These are phyloP conservation scores for Plasmopara viticola DNA, from an alignment of 352 stramenopile species.

Conservation along the genomic window DNA sequence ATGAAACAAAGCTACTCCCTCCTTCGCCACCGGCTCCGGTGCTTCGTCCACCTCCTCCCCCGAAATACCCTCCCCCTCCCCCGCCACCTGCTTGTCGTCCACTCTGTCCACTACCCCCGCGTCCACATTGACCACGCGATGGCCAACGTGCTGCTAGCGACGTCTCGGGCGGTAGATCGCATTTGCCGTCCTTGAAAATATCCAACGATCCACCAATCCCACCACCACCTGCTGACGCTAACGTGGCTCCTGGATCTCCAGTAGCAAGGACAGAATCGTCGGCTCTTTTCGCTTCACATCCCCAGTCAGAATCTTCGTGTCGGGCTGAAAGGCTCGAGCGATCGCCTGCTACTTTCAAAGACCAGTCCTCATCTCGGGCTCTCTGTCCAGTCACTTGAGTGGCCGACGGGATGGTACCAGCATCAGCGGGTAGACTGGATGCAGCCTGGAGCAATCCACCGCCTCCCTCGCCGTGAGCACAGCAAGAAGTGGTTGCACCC, in stretches of 20 bases:
- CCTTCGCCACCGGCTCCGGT: constrained; percentile 57
- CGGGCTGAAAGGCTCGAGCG: constrained; percentile 31
- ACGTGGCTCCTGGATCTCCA: constrained; percentile 32
- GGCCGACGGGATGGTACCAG: constrained; percentile 35
- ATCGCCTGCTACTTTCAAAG: constrained; percentile 42
- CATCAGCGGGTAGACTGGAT: constrained; percentile 32
- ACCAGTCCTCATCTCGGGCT: constrained; percentile 53
- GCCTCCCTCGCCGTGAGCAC: constrained; percentile 59
- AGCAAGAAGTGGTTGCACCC: constrained; percentile 71
- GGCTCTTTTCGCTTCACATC: constrained; percentile 32
- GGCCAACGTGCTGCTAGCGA: constrained; percentile 29
- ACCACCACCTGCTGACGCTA: constrained; percentile 19
- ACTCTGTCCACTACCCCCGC: constrained; percentile 61
- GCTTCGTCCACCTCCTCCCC: constrained; percentile 61
- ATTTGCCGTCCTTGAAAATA: constrained; percentile 37
- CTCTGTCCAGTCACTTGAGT: constrained; percentile 18
- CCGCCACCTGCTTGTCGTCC: constrained; percentile 74
- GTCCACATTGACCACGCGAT: constrained; percentile 28
- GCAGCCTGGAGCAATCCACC: constrained; percentile 40
- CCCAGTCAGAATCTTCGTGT: constrained; percentile 50
- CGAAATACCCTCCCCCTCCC: constrained; percentile 67
- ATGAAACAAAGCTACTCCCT: constrained; percentile 49
- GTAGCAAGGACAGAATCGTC: constrained; percentile 58
- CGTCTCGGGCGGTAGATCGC: constrained; percentile 22
- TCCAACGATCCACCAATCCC: constrained; percentile 42